phyloP scores from a whole-genome alignment of 441 rosid genomes.

The Corymbia calophylla region DNA sequence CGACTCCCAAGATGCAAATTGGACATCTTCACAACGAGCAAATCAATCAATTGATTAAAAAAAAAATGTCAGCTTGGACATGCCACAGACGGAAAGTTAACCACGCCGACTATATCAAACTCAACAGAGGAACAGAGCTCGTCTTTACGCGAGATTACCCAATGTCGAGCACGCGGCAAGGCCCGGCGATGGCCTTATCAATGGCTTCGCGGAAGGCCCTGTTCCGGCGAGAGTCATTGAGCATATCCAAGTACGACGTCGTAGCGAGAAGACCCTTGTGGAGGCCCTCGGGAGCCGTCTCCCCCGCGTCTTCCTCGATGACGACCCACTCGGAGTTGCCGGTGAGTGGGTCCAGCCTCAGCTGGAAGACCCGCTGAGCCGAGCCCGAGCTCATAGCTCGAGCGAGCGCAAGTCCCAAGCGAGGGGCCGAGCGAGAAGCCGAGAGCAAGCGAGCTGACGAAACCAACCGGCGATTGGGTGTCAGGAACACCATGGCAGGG shows the following conservation, averaged over 20 bases:
- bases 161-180: constrained; percentile 87
- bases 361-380: constrained; percentile 66
- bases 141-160: constrained; percentile 33
- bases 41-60: neutral
- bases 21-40: neutral
- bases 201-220: constrained; percentile 70
- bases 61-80: neutral
- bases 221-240: constrained; percentile 76
- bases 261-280: constrained; percentile 49
- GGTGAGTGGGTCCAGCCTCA: constrained; percentile 73
- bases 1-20: neutral
- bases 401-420: constrained; percentile 7
- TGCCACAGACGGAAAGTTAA: neutral
- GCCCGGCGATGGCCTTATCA: constrained; percentile 59
- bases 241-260: constrained; percentile 95
- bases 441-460: neutral
- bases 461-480: neutral
- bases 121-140: neutral
- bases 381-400: constrained; percentile 62
- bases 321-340: constrained; percentile 86
- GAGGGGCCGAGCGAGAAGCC: constrained; percentile 1
- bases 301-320: constrained; percentile 49
- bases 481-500: neutral
- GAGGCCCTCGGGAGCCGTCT: constrained; percentile 22
- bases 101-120: neutral